Evolutionary conservation across 139 green algal species (phyloP).

Genomic region (Gonium pectorale): DNA sequence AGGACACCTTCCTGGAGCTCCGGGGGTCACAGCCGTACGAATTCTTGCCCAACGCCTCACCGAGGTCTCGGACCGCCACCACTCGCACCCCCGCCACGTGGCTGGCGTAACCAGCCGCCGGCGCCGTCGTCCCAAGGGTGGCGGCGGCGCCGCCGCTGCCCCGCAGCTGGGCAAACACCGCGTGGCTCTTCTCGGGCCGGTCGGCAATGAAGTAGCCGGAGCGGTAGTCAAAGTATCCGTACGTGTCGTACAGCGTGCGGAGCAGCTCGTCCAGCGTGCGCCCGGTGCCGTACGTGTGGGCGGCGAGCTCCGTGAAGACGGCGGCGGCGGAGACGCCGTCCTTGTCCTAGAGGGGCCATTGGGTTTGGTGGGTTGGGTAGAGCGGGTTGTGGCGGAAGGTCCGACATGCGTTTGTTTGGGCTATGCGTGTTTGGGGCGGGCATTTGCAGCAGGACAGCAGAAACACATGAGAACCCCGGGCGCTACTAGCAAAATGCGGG

Average conservation of each 20-base stretch:
- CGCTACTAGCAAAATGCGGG: too few species aligned
- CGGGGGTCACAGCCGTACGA: too few species aligned
- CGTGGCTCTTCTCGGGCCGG: slow-evolving; percentile 53
- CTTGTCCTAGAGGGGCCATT: slow-evolving; percentile 76
- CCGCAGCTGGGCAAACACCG: slow-evolving; percentile 72
- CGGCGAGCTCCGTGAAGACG: slow-evolving; percentile 79
- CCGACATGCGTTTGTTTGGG: too few species aligned
- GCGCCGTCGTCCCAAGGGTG: not conserved
- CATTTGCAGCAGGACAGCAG: too few species aligned
- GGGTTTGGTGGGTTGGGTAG: too few species aligned
- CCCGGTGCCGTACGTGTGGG: slow-evolving; percentile 42
- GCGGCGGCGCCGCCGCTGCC: not conserved
- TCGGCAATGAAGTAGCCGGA: slow-evolving; percentile 75
- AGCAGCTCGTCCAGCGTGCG: slow-evolving; percentile 38
- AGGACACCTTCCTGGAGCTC: too few species aligned
- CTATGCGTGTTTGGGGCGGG: too few species aligned
- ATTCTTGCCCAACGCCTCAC: slow-evolving; percentile 2
- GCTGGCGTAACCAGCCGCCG: not conserved
- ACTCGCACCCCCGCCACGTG: slow-evolving; percentile 19
- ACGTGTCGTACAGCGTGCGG: slow-evolving; percentile 58
- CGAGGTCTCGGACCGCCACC: slow-evolving; percentile 39
- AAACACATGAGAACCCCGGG: too few species aligned
- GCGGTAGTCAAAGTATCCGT: slow-evolving; percentile 69
- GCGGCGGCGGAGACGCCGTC: slow-evolving; percentile 77
- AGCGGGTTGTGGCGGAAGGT: not conserved